Evolutionary conservation across 441 rosid genomes (phyloP).

Genomic region (Lepidium campestre): DNA sequence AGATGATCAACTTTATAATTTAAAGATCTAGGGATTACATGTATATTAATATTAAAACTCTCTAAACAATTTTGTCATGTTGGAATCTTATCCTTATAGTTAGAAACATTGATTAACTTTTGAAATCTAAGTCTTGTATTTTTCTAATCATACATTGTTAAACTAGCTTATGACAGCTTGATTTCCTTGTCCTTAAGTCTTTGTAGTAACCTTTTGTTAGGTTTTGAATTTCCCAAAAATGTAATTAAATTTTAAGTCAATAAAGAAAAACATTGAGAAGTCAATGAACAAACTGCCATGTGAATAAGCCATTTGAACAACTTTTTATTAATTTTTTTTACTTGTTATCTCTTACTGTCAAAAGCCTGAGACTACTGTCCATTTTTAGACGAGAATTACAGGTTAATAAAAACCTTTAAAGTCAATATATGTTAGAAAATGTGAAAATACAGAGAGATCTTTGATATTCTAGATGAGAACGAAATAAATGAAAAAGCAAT

Average conservation of each 20-base stretch:
- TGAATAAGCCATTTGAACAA: constrained; percentile 26
- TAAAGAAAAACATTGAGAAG: constrained; percentile 22
- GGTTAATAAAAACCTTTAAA: not conserved
- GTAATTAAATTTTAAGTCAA: constrained; percentile 4
- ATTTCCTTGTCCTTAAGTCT: constrained; percentile 23
- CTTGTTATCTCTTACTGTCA: constrained; percentile 16
- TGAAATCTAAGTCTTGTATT: constrained; percentile 4
- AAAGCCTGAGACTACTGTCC: not conserved
- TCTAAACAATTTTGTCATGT: constrained; percentile 11
- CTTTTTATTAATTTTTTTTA: not conserved
- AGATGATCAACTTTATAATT: no score
- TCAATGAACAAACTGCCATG: constrained; percentile 29
- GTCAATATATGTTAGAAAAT: not conserved
- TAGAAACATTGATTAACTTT: constrained; percentile 25
- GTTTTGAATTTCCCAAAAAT: constrained; percentile 23
- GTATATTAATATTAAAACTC: not conserved
- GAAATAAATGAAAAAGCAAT: constrained; percentile 1
- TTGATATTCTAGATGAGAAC: constrained; percentile 1
- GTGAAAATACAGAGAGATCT: not conserved
- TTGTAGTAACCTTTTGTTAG: constrained; percentile 26
- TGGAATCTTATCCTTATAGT: constrained; percentile 20
- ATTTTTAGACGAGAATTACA: not conserved
- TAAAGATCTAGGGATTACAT: no score
- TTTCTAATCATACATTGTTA: not conserved
- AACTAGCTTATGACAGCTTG: constrained; percentile 26